These are phyloP conservation scores for Fusarium oxysporum DNA, from an alignment of 2,329 filamentous ascomycete genomes.

Conservation along the genomic window DNA sequence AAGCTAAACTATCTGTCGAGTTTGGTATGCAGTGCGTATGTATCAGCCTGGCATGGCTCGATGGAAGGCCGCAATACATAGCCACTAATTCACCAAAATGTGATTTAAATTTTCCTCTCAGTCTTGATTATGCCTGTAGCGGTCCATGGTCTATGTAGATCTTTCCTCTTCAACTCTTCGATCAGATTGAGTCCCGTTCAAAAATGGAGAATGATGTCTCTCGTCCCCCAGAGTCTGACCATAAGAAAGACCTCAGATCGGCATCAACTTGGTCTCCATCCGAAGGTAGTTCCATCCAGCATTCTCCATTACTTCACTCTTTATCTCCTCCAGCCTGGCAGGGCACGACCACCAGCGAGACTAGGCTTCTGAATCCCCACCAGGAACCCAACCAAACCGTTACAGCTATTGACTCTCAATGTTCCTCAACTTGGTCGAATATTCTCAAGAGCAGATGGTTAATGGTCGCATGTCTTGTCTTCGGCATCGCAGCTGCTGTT, in stretches of 20 bases:
- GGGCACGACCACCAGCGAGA: background rate
- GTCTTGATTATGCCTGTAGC: accelerated
- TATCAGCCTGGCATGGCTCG: background rate
- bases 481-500: background rate
- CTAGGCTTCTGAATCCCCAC: background rate
- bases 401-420: accelerated
- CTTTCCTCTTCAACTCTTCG: background rate
- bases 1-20: background rate
- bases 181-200: background rate
- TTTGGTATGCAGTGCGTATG: too few species aligned
- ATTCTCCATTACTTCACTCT: background rate
- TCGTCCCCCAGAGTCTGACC: background rate
- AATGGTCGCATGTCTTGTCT: constrained; percentile 2
- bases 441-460: constrained; percentile 3
- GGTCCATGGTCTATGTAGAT: background rate
- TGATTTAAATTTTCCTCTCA: background rate
- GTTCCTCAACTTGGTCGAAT: background rate
- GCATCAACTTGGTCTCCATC: background rate
- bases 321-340: background rate
- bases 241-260: background rate
- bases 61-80: too few species aligned
- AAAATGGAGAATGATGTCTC: background rate
- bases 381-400: accelerated
- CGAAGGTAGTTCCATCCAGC: background rate
- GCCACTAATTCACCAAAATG: background rate